A percentile compares a stretch with the other conserved stretches of the same genome.
Evolutionary conservation across 1,139 yeast species (phyloP).

Genomic region (Cylindricascospora bacillispora): DNA sequence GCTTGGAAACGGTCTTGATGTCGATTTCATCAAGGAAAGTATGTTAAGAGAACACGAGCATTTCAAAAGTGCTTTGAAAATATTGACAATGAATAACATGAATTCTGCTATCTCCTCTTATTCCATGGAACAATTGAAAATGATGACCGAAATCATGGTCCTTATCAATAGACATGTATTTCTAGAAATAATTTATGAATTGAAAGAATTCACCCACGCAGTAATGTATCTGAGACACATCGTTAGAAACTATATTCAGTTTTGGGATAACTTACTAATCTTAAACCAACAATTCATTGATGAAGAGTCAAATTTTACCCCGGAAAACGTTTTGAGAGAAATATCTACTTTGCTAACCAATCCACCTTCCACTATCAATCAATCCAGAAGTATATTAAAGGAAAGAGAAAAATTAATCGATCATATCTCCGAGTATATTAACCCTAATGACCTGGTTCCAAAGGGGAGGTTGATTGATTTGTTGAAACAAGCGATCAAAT

Average conservation of each 20-base stretch:
- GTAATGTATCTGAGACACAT: constrained; percentile 32
- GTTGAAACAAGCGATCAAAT: constrained; percentile 38
- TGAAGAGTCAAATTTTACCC: constrained; percentile 14
- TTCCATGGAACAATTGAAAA: constrained; percentile 14
- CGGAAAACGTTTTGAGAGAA: constrained; percentile 16
- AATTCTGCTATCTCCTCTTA: constrained; percentile 9
- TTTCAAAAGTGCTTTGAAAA: neutral
- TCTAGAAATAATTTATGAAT: constrained; percentile 29
- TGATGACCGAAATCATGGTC: constrained; percentile 23
- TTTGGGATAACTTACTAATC: constrained; percentile 28
- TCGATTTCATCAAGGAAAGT: neutral
- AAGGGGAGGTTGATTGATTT: constrained; percentile 38
- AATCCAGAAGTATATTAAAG: constrained; percentile 16
- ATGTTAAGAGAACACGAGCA: neutral
- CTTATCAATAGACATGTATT: constrained; percentile 29
- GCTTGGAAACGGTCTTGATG: too few relatives aligned
- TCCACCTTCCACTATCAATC: constrained; percentile 26
- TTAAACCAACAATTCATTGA: constrained; percentile 10
- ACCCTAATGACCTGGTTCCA: constrained; percentile 42
- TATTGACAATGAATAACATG: neutral
- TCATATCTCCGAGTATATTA: constrained; percentile 33
- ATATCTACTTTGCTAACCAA: constrained; percentile 21
- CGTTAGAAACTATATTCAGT: constrained; percentile 22
- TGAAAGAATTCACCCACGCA: constrained; percentile 29
- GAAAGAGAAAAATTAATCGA: constrained; percentile 31